Evolutionary conservation across 164 flowering plant genomes (phyloP).

Genomic region (Cinnamomum chago): DNA sequence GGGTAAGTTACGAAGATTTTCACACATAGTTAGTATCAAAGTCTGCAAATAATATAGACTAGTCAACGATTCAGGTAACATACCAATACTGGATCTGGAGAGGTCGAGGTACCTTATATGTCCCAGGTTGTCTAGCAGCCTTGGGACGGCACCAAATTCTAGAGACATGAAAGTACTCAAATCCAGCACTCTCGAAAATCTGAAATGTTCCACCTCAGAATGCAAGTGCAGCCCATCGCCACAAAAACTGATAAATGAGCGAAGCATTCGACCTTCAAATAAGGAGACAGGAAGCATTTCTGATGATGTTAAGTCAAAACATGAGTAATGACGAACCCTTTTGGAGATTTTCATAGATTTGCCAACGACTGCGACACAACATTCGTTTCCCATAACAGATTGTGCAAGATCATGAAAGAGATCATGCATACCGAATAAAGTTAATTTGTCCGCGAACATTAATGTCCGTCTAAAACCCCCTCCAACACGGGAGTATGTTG

Average conservation of each 20-base stretch:
- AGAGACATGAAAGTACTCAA: too few relatives aligned
- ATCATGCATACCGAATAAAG: too few relatives aligned
- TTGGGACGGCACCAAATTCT: too few relatives aligned
- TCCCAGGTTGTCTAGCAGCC: too few relatives aligned
- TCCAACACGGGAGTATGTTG: conserved; percentile 17
- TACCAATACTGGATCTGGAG: not conserved
- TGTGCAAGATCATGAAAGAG: not conserved
- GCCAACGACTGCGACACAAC: not conserved
- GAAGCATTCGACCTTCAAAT: not conserved
- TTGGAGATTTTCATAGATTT: not conserved
- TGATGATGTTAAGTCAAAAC: not conserved
- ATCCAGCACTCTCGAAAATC: not conserved
- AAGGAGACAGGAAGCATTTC: not conserved
- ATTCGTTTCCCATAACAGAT: not conserved
- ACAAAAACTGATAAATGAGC: not conserved
- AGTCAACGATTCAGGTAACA: conserved; percentile 3
- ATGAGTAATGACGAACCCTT: not conserved
- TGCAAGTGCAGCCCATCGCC: too few relatives aligned
- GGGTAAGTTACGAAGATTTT: not conserved
- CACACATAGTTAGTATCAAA: conserved; percentile 1
- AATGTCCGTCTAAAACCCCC: too few relatives aligned
- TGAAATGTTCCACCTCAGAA: too few relatives aligned
- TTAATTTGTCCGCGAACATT: too few relatives aligned
- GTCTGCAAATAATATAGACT: conserved; percentile 5
- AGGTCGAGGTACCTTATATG: conserved; percentile 11